Conservation (phyloP, 305 asterid genomes). For the Fraxinus greggii region DNA sequence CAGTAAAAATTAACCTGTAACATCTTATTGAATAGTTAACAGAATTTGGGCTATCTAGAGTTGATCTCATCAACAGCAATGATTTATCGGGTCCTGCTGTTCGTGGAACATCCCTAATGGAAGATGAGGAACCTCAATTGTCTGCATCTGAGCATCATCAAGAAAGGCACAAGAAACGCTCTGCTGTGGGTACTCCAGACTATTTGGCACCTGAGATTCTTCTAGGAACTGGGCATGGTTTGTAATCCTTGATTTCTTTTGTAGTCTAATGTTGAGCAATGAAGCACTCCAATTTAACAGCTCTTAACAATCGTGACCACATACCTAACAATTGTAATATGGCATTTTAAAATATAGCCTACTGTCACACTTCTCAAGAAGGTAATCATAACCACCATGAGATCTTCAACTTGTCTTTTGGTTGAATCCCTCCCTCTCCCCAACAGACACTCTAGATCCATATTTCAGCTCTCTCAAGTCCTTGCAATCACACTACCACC, state of each 20-base stretch:
- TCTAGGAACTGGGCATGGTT: too few relatives aligned
- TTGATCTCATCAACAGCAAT: neutral
- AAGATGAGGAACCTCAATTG: too few relatives aligned
- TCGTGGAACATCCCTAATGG: too few relatives aligned
- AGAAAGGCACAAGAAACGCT: too few relatives aligned
- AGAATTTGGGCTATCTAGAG: neutral
- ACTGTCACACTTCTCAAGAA: neutral
- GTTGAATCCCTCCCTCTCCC: neutral
- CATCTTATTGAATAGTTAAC: neutral
- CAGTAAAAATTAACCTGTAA: neutral
- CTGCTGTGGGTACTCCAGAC: too few relatives aligned
- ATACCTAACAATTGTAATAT: neutral
- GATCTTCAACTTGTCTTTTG: neutral
- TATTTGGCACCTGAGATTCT: too few relatives aligned
- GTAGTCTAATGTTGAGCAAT: neutral
- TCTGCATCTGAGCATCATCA: too few relatives aligned
- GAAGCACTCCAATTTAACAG: conserved; percentile 1
- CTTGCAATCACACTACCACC: conserved; percentile 2
- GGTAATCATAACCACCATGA: neutral
- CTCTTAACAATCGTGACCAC: neutral
- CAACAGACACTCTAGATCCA: neutral
- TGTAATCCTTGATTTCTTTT: neutral
- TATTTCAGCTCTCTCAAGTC: conserved; percentile 10
- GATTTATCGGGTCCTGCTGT: too few relatives aligned
- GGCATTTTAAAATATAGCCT: neutral